Evolutionary conservation across 75 land plant species (phyloP).

Genomic region (Cunninghamia lanceolata): DNA sequence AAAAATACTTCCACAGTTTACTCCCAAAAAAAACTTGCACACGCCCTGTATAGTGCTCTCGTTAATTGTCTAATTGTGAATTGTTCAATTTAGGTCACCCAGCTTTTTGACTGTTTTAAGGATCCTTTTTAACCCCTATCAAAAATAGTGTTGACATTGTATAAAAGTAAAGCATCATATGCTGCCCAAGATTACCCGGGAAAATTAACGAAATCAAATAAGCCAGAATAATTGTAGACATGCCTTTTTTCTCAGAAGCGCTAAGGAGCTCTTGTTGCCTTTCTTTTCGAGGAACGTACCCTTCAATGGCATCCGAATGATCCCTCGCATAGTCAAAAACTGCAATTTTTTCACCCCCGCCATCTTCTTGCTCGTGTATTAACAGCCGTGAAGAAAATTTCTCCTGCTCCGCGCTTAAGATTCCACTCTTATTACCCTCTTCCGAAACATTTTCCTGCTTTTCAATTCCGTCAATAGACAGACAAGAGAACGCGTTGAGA

Average conservation of each 20-base stretch:
- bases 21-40: too few relatives aligned
- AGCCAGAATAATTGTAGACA: background rate
- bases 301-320: slow-evolving; percentile 81
- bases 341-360: slow-evolving; percentile 30
- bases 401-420: slow-evolving; percentile 24
- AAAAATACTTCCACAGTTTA: too few relatives aligned
- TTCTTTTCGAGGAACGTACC: slow-evolving; percentile 64
- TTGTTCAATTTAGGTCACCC: background rate
- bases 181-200: background rate
- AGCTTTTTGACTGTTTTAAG: too few relatives aligned
- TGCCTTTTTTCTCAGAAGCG: background rate
- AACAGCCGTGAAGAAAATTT: slow-evolving; percentile 28
- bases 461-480: background rate
- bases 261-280: background rate
- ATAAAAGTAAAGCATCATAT: background rate
- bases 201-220: background rate
- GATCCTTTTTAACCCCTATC: background rate
- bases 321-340: slow-evolving; percentile 20
- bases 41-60: too few relatives aligned
- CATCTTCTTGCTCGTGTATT: slow-evolving; percentile 48
- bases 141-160: background rate
- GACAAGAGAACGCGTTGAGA: slow-evolving; percentile 1
- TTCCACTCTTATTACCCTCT: background rate
- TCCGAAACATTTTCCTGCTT: background rate
- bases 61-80: background rate